Conservation (phyloP, 73 alveolate species). For the Tetrahymena elliotti region DNA sequence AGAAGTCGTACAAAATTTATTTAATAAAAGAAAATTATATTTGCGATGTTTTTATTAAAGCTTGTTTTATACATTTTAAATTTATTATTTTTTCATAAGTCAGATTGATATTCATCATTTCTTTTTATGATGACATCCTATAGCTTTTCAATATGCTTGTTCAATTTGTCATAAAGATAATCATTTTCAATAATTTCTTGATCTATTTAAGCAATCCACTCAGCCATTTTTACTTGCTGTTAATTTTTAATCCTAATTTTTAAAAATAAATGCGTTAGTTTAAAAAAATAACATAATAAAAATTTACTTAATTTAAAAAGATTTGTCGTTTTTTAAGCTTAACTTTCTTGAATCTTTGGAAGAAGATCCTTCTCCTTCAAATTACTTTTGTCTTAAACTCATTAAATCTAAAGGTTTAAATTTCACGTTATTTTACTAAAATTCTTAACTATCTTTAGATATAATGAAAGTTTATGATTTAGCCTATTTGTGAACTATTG, state of each 20-base stretch:
- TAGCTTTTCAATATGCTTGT: not conserved
- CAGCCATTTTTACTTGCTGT: not conserved
- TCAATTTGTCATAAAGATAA: not conserved
- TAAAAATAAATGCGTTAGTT: not conserved
- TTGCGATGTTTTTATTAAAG: no score
- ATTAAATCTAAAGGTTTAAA: not conserved
- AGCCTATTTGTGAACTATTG: not conserved
- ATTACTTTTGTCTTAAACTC: not conserved
- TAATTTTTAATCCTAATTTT: not conserved
- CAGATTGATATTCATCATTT: not conserved
- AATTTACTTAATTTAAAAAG: not conserved
- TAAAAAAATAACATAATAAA: not conserved
- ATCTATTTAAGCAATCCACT: not conserved
- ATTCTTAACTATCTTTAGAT: not conserved
- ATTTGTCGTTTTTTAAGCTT: not conserved
- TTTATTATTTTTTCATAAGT: not conserved
- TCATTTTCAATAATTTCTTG: not conserved
- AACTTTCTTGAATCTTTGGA: not conserved
- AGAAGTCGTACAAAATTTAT: no score
- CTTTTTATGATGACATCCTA: not conserved
- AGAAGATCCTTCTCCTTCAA: not conserved
- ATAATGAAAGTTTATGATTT: not conserved
- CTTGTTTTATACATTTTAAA: no score
- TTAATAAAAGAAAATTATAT: no score
- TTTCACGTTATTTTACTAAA: not conserved